phyloP scores from a whole-genome alignment of 768 basidiomycete genomes.

The Trametes coccinea region DNA sequence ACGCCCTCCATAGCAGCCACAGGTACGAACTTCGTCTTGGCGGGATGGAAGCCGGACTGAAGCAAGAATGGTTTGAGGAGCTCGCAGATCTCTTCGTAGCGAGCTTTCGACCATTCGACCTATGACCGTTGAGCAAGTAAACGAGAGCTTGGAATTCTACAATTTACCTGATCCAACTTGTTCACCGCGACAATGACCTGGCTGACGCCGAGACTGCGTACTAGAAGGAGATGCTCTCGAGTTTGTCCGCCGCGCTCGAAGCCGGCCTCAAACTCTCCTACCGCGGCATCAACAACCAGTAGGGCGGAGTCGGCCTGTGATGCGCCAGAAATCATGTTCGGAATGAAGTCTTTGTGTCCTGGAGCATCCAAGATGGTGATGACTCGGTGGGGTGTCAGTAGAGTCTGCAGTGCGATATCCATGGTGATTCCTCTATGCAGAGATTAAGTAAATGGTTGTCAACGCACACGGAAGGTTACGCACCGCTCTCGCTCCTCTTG shows the following conservation, averaged over 20 bases:
- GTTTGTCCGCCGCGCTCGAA: slow-evolving; percentile 96
- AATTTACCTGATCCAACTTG: slow-evolving; percentile 85
- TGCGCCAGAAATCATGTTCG: slow-evolving; percentile 99
- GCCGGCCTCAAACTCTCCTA: slow-evolving; percentile 94
- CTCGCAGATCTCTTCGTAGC: slow-evolving; percentile 84
- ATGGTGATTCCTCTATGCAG: slow-evolving; percentile 88
- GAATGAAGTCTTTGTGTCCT: slow-evolving; percentile 96
- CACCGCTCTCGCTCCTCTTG: slow-evolving; percentile 92
- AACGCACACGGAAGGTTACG: not conserved
- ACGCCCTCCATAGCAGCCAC: slow-evolving; percentile 89
- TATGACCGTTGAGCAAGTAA: slow-evolving; percentile 32
- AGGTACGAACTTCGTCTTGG: slow-evolving; percentile 83
- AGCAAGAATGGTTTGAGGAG: slow-evolving; percentile 77
- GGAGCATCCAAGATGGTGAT: slow-evolving; percentile 97
- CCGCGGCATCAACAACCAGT: slow-evolving; percentile 87
- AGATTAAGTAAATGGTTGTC: not conserved
- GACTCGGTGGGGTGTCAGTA: slow-evolving; percentile 69
- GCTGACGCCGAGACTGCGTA: slow-evolving; percentile 87
- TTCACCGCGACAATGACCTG: slow-evolving; percentile 93
- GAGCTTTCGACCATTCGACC: slow-evolving; percentile 84
- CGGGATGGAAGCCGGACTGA: slow-evolving; percentile 82
- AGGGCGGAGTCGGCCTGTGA: slow-evolving; percentile 95
- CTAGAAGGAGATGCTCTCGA: slow-evolving; percentile 88
- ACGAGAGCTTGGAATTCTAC: not conserved
- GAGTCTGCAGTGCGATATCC: slow-evolving; percentile 87